phyloP scores from a whole-genome alignment of 75 land plant genomes.

The Ceratopteris richardii region DNA sequence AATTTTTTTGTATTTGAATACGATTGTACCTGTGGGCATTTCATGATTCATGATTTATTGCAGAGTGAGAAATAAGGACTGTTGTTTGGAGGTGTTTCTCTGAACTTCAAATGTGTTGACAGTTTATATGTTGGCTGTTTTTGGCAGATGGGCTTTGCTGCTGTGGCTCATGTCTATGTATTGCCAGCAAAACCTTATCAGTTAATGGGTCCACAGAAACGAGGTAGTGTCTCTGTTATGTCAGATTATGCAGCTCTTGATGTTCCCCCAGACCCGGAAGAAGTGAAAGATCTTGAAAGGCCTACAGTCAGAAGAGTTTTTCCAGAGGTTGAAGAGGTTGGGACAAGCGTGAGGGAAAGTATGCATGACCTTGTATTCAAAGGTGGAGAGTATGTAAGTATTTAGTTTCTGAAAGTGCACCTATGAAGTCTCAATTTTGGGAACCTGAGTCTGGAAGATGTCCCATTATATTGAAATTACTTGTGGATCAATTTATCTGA shows the following conservation, averaged over 20 bases:
- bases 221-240: slow-evolving; percentile 66
- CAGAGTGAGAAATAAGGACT: too few relatives aligned
- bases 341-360: slow-evolving; percentile 74
- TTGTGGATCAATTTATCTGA: too few relatives aligned
- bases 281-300: slow-evolving; percentile 77
- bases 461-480: too few relatives aligned
- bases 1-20: too few relatives aligned
- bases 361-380: slow-evolving; percentile 76
- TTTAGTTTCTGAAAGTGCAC: background rate
- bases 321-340: slow-evolving; percentile 37
- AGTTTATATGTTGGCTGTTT: too few relatives aligned
- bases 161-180: slow-evolving; percentile 74
- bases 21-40: too few relatives aligned
- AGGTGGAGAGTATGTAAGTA: slow-evolving; percentile 82
- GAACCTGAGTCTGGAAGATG: too few relatives aligned
- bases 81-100: too few relatives aligned
- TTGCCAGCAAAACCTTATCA: slow-evolving; percentile 86
- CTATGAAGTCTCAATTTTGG: background rate
- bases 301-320: slow-evolving; percentile 53
- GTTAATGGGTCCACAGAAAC: slow-evolving; percentile 53
- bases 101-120: too few relatives aligned
- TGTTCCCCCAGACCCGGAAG: slow-evolving; percentile 82
- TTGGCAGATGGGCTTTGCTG: slow-evolving; percentile 84
- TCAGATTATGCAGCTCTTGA: slow-evolving; percentile 88
- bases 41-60: too few relatives aligned